Evolutionary conservation across 257 asterid species (phyloP).

Genomic region (Solanum rostratum): DNA sequence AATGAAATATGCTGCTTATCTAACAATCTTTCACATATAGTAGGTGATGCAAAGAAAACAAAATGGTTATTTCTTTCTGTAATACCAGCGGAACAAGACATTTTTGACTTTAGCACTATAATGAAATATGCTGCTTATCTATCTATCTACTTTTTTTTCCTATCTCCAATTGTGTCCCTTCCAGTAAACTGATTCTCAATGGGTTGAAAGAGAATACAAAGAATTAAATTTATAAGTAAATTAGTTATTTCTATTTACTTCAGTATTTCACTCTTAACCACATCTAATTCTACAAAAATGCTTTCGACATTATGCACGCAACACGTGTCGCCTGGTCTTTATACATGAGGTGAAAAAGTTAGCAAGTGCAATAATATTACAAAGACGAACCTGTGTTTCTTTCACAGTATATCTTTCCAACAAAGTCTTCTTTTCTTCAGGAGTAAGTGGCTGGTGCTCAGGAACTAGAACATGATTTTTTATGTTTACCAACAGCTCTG

Average conservation of each 20-base stretch:
- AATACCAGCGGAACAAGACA: no score
- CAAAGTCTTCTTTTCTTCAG: slow-evolving; percentile 73
- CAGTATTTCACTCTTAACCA: not conserved
- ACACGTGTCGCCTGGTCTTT: not conserved
- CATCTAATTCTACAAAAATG: not conserved
- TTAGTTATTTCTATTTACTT: not conserved
- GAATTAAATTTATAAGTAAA: not conserved
- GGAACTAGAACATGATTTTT: slow-evolving; percentile 82
- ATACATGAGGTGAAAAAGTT: not conserved
- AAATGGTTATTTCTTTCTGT: no score
- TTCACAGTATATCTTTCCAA: slow-evolving; percentile 88
- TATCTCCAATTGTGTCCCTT: not conserved
- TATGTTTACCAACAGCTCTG: slow-evolving; percentile 75
- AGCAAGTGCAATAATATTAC: not conserved
- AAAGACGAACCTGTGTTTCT: slow-evolving; percentile 67
- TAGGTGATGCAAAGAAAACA: no score
- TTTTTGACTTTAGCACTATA: no score
- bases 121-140: not conserved
- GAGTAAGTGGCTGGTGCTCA: slow-evolving; percentile 63
- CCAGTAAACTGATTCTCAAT: not conserved
- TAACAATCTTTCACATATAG: no score
- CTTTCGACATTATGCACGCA: not conserved
- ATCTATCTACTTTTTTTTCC: not conserved
- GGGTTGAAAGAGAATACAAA: not conserved
- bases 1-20: not conserved